Conservation (phyloP, 2,329 filamentous ascomycete species). For the Xylaria sp. region DNA sequence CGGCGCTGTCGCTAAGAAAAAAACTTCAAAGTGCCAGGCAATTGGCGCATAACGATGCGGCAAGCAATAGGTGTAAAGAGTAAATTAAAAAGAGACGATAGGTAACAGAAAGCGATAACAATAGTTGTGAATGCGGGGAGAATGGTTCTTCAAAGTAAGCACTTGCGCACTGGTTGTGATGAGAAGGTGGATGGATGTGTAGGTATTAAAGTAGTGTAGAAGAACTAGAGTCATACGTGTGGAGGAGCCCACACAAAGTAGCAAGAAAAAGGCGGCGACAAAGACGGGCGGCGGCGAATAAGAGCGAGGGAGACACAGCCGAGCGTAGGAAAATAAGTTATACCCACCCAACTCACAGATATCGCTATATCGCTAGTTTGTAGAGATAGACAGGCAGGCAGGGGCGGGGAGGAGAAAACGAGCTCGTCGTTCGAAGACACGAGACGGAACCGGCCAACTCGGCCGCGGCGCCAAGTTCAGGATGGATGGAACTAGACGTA, state of each 20-base stretch:
- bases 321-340: constrained; percentile 7
- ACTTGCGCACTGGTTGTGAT: constrained; percentile 29
- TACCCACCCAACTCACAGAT: constrained; percentile 21
- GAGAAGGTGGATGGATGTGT: constrained; percentile 3
- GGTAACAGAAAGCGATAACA: constrained; percentile 17
- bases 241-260: constrained; percentile 13
- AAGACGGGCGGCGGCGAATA: constrained; percentile 13
- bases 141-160: constrained; percentile 26
- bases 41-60: constrained; percentile 20
- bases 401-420: constrained; percentile 4
- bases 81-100: constrained; percentile 20
- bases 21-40: constrained; percentile 13
- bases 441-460: constrained; percentile 20
- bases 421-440: constrained; percentile 19
- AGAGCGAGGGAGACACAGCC: constrained; percentile 9
- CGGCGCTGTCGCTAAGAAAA: constrained; percentile 17
- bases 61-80: constrained; percentile 1
- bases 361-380: constrained; percentile 15
- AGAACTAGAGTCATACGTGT: constrained; percentile 11
- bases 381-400: constrained; percentile 20
- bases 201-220: constrained; percentile 13
- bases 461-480: constrained; percentile 36
- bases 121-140: constrained; percentile 35
- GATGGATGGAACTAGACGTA: constrained; percentile 29
- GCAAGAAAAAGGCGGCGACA: constrained; percentile 17